Conservation (phyloP, 306 rosid genomes). For the Inga laurina region DNA sequence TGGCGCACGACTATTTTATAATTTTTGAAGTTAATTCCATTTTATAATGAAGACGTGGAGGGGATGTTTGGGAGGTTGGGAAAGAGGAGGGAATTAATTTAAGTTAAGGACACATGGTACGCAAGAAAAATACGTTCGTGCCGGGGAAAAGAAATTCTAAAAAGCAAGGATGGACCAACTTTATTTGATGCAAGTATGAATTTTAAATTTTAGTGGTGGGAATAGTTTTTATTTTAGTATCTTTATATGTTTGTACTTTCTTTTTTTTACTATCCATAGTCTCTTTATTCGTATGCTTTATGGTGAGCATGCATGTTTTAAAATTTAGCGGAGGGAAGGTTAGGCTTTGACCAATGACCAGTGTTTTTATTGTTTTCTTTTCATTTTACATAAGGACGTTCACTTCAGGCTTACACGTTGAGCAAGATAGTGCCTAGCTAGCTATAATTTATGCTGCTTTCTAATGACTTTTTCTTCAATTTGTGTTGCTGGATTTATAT, state of each 20-base stretch:
- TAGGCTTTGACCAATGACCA: not conserved
- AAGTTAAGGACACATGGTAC: not conserved
- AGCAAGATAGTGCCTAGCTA: not conserved
- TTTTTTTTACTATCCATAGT: too few relatives aligned
- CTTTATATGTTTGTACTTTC: constrained; percentile 28
- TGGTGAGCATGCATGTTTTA: constrained; percentile 29
- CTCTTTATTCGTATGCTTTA: constrained; percentile 43
- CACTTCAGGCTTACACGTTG: too few relatives aligned
- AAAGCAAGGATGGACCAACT: constrained; percentile 31
- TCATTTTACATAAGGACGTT: not conserved
- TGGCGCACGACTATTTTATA: not conserved
- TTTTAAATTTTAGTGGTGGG: constrained; percentile 50
- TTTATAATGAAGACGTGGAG: not conserved
- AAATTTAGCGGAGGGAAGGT: constrained; percentile 46
- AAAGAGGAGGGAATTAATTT: constrained; percentile 37
- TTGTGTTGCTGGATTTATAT: too few relatives aligned
- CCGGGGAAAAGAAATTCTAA: not conserved
- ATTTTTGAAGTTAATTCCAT: not conserved
- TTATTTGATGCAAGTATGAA: constrained; percentile 15
- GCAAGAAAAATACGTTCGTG: constrained; percentile 6
- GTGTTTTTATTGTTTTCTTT: not conserved
- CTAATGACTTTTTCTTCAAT: not conserved
- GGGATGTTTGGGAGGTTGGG: constrained; percentile 10
- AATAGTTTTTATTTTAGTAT: not conserved
- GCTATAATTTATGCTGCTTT: not conserved